Conservation (phyloP, 225 moss, liverwort and hornwort genomes). For the Sphagnum tenellum region DNA sequence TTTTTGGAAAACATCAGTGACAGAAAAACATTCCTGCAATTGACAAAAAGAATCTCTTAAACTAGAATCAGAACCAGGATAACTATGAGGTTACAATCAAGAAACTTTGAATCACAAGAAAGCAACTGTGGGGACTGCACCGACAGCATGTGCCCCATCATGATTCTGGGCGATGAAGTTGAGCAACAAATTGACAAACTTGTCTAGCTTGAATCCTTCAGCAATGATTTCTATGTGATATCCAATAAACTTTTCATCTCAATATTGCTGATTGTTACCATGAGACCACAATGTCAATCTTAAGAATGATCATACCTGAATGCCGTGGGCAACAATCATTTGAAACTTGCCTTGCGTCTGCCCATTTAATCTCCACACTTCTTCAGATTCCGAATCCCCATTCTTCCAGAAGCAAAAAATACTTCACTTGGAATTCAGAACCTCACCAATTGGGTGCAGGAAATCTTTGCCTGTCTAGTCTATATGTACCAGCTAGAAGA, state of each 20-base stretch:
- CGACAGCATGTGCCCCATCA: conserved; percentile 76
- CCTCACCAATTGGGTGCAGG: not conserved
- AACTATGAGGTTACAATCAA: not conserved
- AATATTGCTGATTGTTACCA: too few relatives aligned
- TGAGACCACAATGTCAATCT: too few relatives aligned
- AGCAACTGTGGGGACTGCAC: conserved; percentile 17
- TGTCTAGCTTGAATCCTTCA: conserved; percentile 93
- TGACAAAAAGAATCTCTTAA: not conserved
- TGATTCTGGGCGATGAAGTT: conserved; percentile 87
- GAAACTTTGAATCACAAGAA: not conserved
- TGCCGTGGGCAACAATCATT: conserved; percentile 98
- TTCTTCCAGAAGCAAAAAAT: too few relatives aligned
- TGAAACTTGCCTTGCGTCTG: conserved; percentile 99
- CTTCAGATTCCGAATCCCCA: too few relatives aligned
- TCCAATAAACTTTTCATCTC: too few relatives aligned
- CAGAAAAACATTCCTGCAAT: not conserved
- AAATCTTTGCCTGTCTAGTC: conserved; percentile 73
- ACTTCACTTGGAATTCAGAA: not conserved
- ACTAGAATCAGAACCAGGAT: not conserved
- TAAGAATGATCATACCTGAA: conserved; percentile 46
- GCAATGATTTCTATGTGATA: not conserved
- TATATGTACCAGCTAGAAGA: conserved; percentile 90
- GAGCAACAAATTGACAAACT: conserved; percentile 70
- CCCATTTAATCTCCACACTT: conserved; percentile 28
- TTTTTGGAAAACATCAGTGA: conserved; percentile 7